A percentile compares a stretch with the other conserved stretches of the same genome.
Evolutionary conservation across 2,329 filamentous ascomycete genomes (phyloP).

Genomic region (Biscogniauxia sp.): DNA sequence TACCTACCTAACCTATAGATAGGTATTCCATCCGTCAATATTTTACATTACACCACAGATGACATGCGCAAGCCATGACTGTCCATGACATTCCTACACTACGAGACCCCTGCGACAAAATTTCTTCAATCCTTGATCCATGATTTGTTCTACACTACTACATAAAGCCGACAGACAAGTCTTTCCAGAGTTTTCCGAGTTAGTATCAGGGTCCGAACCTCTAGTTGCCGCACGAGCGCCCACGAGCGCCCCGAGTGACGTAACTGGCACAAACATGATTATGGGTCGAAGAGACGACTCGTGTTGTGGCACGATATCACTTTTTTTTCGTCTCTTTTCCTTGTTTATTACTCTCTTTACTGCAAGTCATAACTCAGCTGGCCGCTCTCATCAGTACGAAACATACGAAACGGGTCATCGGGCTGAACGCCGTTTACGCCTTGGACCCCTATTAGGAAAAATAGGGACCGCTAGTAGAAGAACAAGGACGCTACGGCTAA

Average conservation of each 20-base stretch:
- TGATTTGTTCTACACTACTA: slow-evolving; percentile 15
- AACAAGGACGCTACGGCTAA: background rate
- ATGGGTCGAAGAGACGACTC: background rate
- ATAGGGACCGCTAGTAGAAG: background rate
- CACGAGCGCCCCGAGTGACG: slow-evolving; percentile 16
- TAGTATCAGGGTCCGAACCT: slow-evolving; percentile 15
- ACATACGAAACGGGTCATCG: no score
- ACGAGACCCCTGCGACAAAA: background rate
- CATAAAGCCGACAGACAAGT: background rate
- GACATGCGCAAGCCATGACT: background rate
- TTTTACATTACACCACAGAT: no score
- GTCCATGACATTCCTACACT: background rate
- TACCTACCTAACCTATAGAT: no score
- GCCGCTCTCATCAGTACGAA: background rate
- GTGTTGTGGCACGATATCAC: background rate
- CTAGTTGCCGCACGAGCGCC: slow-evolving; percentile 12
- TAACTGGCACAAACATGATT: slow-evolving; percentile 19
- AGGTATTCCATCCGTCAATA: no score
- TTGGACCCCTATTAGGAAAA: background rate
- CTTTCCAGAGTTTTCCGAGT: slow-evolving; percentile 1
- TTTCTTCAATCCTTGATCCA: slow-evolving; percentile 8
- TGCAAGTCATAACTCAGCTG: background rate
- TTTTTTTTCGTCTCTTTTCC: background rate
- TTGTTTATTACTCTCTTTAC: background rate
- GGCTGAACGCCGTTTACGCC: background rate